Base-by-base conservation (phyloP, 192 early-diverging fungal species). In the Backusella macrospora region DNA sequence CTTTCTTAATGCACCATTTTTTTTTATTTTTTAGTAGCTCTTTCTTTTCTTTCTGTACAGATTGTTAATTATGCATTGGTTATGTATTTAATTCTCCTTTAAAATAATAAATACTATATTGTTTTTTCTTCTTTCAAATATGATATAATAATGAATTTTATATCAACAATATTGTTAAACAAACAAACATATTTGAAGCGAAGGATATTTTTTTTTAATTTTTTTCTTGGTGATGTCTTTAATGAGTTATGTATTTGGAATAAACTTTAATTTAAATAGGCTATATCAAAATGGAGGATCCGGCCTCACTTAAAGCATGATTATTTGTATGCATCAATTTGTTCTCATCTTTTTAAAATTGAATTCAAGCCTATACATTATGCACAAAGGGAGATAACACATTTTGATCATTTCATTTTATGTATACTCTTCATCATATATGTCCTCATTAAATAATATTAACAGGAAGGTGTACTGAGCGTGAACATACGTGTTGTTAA, bases 21-120 rank as follows among this genome's bases (percentile, higher is more conserved):
- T 52, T 49, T 48, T 34, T 49, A 16, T 34, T 59, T 59, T 59
- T 23, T 59, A 21, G 21, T 59, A 23, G 18, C n/a, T 59, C 52
- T 5, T 55, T 55, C 49, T 55, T 55, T 55, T 55, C 18, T 55
- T 55, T 55, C 49, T 55, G 49, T 55, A 55, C 49, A 55, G 52
- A 59, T 26, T 59, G 3, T 59, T 23, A 59, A 23, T 21, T 59
- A 59, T 59, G 52, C 52, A 59, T 59, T 59, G 52, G 21, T 59
- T 59, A 59, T 59, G 8, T 59, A 23, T 59, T 59, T 23, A 26
- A 59, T 59, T 59, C 52, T 59, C 52, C 52, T 59, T 59, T 59
- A 46, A 14, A 59, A 59, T 34, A 59, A 59, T 59, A 59, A 59
- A 59, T 12, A 26, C 4, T 59, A 59, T 59, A 59, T 26, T 3